Evolutionary conservation across 108 stramenopile genomes (phyloP).

Genomic region (Hondaea fermentalgiana): DNA sequence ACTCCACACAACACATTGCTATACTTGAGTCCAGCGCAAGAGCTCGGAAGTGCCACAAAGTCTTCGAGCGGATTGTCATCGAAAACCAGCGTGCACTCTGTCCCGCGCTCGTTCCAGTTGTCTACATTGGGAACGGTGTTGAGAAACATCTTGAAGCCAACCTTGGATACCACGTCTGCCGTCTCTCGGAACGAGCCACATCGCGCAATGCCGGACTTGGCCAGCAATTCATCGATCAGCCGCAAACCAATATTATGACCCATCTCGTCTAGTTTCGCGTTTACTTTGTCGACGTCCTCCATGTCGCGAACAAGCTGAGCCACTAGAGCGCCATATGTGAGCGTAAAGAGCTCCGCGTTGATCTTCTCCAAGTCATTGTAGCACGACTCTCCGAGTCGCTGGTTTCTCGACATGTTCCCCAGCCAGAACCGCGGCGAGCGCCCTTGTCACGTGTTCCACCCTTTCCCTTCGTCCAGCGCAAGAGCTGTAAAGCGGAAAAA

Average conservation of each 20-base stretch:
- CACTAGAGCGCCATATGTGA: slow-evolving; percentile 90
- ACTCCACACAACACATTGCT: slow-evolving; percentile 81
- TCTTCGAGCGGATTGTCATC: slow-evolving; percentile 79
- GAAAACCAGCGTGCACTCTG: slow-evolving; percentile 64
- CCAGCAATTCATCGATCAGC: slow-evolving; percentile 85
- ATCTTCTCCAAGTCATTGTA: slow-evolving; percentile 60
- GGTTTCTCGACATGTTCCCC: not conserved
- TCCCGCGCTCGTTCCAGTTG: slow-evolving; percentile 55
- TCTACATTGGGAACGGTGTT: slow-evolving; percentile 70
- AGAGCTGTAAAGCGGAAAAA: no score
- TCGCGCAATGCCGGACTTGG: slow-evolving; percentile 56
- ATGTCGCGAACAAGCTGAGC: slow-evolving; percentile 77
- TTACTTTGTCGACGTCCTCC: slow-evolving; percentile 64
- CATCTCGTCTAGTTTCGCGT: slow-evolving; percentile 78
- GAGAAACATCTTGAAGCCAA: slow-evolving; percentile 91
- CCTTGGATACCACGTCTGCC: slow-evolving; percentile 75
- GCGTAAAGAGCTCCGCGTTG: slow-evolving; percentile 87
- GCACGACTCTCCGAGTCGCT: not conserved
- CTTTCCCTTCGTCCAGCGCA: no score
- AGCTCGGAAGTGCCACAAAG: slow-evolving; percentile 82
- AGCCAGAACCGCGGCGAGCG: no score
- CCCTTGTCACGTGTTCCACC: no score
- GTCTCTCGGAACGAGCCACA: slow-evolving; percentile 64
- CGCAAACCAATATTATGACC: slow-evolving; percentile 88
- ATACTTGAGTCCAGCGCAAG: slow-evolving; percentile 65